Evolutionary conservation across 345 rosid species (phyloP).

Genomic region (Bruguiera parviflora): DNA sequence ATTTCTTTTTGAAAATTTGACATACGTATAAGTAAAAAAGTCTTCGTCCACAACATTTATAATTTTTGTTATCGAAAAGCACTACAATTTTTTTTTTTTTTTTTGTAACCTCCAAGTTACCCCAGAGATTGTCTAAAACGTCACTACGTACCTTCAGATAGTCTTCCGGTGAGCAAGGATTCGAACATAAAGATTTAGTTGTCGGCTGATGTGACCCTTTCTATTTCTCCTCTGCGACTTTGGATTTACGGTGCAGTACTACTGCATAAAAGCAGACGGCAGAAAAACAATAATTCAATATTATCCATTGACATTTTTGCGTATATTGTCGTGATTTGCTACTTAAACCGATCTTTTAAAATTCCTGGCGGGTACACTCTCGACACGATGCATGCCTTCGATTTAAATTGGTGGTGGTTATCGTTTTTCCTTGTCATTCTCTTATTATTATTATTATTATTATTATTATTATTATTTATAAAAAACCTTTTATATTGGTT

Average conservation of each 20-base stretch:
- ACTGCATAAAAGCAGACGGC: background rate
- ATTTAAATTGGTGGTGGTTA: background rate
- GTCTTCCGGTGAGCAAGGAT: constrained; percentile 8
- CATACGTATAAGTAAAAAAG: no score
- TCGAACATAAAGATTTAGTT: constrained; percentile 39
- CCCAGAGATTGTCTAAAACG: no score
- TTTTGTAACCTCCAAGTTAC: no score
- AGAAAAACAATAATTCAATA: background rate
- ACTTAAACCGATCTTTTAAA: constrained; percentile 28
- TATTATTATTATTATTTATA: no score
- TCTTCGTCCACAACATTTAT: no score
- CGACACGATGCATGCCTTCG: background rate
- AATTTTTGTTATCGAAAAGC: no score
- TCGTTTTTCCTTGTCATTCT: background rate
- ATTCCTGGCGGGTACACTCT: background rate
- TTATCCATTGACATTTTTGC: constrained; percentile 33
- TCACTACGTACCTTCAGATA: background rate
- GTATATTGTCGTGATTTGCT: constrained; percentile 13
- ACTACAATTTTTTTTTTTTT: no score
- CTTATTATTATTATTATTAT: no score
- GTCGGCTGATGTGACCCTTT: constrained; percentile 37
- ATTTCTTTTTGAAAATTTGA: no score
- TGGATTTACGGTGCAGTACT: constrained; percentile 14
- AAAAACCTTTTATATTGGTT: no score
- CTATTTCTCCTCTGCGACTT: constrained; percentile 15